Conservation (phyloP, 2,329 filamentous ascomycete species). For the Dendrostoma leiphaemia region DNA sequence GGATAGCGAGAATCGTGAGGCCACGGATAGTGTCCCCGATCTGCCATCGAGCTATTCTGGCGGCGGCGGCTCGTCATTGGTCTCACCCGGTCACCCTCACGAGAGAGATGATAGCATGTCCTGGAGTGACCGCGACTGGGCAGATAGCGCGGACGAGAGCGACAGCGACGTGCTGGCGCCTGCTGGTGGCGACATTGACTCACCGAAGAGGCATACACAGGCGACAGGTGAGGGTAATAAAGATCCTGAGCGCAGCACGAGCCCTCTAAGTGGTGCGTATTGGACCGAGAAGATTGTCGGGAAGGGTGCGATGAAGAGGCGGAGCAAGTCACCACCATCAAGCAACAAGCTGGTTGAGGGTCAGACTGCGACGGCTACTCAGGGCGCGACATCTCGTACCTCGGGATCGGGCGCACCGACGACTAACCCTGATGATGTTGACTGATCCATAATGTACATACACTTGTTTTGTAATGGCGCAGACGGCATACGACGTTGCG, state of each 20-base stretch:
- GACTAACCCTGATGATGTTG: constrained; percentile 11
- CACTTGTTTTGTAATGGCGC: neutral
- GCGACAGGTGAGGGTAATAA: constrained; percentile 23
- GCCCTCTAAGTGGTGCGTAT: constrained; percentile 33
- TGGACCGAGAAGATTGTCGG: constrained; percentile 52
- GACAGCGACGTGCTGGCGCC: constrained; percentile 24
- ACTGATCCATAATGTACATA: constrained; percentile 1
- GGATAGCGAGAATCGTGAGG: constrained; percentile 34
- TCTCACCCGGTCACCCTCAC: constrained; percentile 25
- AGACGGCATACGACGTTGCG: neutral
- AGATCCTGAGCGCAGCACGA: constrained; percentile 20
- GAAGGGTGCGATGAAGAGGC: constrained; percentile 22
- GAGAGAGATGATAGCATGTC: constrained; percentile 51
- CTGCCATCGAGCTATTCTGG: constrained; percentile 30
- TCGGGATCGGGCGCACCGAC: neutral
- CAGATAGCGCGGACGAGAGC: constrained; percentile 49
- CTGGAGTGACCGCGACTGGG: constrained; percentile 67
- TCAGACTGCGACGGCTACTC: neutral
- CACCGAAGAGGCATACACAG: constrained; percentile 5
- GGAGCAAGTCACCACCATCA: constrained; percentile 7
- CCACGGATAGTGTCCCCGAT: constrained; percentile 45
- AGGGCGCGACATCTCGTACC: neutral
- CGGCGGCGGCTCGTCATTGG: constrained; percentile 8
- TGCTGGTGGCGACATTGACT: constrained; percentile 2
- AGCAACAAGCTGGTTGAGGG: neutral